Evolutionary conservation across 2,329 filamentous ascomycete species (phyloP), one percentile per base, ranked within the genome.

Genomic region (Lachnum nothofagi): DNA sequence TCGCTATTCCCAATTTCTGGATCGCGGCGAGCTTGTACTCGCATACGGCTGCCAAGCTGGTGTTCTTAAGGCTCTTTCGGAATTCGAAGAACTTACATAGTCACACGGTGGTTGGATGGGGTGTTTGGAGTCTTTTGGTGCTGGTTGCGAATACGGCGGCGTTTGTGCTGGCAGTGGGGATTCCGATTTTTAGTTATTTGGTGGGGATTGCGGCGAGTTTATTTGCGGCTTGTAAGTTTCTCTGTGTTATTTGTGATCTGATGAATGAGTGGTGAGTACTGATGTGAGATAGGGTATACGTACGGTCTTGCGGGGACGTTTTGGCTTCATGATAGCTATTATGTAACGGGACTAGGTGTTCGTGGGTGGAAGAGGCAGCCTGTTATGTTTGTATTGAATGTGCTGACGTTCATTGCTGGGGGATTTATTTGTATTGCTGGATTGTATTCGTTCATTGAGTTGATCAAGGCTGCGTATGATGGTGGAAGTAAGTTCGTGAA

Each of bases 1-100:
- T 87, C 52, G 83, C 83, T 0, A 73, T 83, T 3, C 83, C 83
- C 1, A 86, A 82, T 2, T 87, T 87, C 53, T 71, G 87, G 44
- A 79, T 88, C 41, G 81, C 83, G 0, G 85, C 83, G 42, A 82
- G 86, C 9, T 82, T 88, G 54, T 83, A 86, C 62, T 82, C 78
- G 10, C 78, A 83, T 49, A 78, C 87, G 2, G 81, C 80, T 2
- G 74, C 73, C 47, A 85, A 84, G 61, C 82, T 83, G 57, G 70
- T 86, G 50, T 87, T 85, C 59, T 68, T 79, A 4, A 76, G 83
- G 27, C 63, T 83, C 7, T 86, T 85, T 70, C 69, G 73, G 17
- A 75, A 79, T 50, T 82, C 78, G 4, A 73, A 77, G 57, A 75
- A 77, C 57, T 71, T 88, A 83, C 84, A 58, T 78, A 16, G 72